Conservation (phyloP, 129 eudicot genomes). For the Scalesia atractyloides region DNA sequence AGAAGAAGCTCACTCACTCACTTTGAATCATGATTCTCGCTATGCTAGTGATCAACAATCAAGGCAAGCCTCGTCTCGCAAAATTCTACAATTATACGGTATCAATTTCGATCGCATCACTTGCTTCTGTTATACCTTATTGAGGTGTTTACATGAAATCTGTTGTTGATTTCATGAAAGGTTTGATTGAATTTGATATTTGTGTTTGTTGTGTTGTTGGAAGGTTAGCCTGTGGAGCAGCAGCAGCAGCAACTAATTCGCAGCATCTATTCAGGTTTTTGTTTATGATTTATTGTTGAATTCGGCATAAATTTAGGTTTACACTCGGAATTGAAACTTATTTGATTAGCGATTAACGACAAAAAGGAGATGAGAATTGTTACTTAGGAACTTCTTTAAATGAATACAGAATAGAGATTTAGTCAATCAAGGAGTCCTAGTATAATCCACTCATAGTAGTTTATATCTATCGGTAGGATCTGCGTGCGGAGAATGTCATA, state of each 20-base stretch:
- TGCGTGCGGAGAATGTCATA: neutral
- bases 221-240: conserved; percentile 73
- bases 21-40: conserved; percentile 49
- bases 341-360: too few species aligned
- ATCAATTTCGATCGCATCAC: neutral
- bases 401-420: neutral
- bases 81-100: conserved; percentile 61
- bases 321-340: too few species aligned
- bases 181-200: neutral
- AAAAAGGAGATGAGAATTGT: conserved; percentile 1
- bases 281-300: neutral
- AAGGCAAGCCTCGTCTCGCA: conserved; percentile 60
- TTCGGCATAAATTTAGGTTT: conserved; percentile 3
- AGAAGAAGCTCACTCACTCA: too few species aligned
- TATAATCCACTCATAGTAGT: too few species aligned
- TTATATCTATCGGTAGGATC: too few species aligned
- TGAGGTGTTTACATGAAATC: too few species aligned
- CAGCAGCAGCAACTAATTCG: conserved; percentile 80
- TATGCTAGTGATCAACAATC: conserved; percentile 57
- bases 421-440: neutral
- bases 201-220: conserved; percentile 17
- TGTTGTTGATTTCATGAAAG: too few species aligned
- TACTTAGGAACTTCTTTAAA: conserved; percentile 1
- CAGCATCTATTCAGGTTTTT: conserved; percentile 56
- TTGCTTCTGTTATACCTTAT: neutral